Conservation (phyloP, 148 eudicot genomes). For the Polygonum maritimum region DNA sequence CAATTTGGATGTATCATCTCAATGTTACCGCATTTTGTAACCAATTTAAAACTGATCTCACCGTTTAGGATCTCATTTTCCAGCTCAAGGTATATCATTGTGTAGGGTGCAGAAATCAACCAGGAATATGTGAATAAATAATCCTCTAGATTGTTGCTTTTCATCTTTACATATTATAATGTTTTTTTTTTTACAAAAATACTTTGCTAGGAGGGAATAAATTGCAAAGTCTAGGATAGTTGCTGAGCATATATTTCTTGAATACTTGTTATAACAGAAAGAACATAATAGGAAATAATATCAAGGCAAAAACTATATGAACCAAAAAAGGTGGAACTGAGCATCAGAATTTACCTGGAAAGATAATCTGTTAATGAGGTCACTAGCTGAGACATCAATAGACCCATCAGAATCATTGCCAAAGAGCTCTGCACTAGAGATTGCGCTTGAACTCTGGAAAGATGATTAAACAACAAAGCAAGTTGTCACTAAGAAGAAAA, state of each 20-base stretch:
- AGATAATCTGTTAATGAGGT: conserved; percentile 74
- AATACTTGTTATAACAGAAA: not conserved
- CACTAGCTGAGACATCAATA: conserved; percentile 71
- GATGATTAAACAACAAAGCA: conserved; percentile 1
- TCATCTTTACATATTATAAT: not conserved
- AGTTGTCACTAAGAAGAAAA: not conserved
- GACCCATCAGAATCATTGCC: conserved; percentile 40
- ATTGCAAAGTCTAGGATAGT: too few relatives aligned
- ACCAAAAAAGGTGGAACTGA: not conserved
- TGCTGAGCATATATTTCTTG: not conserved
- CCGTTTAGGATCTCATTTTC: not conserved
- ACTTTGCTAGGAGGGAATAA: not conserved
- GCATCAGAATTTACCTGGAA: conserved; percentile 54
- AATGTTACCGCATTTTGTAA: not conserved
- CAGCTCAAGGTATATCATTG: not conserved
- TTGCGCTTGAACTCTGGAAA: conserved; percentile 75
- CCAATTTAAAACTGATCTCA: not conserved
- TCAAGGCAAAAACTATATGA: not conserved
- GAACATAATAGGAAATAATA: not conserved
- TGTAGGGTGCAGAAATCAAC: not conserved
- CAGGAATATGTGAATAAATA: not conserved
- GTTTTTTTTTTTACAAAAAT: not conserved
- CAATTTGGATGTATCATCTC: not conserved
- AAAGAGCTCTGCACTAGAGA: conserved; percentile 96
- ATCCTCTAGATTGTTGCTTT: not conserved